A percentile compares a stretch with the other conserved stretches of the same genome.
Conservation (phyloP, 129 eudicot species). For the Helianthus tuberosus region DNA sequence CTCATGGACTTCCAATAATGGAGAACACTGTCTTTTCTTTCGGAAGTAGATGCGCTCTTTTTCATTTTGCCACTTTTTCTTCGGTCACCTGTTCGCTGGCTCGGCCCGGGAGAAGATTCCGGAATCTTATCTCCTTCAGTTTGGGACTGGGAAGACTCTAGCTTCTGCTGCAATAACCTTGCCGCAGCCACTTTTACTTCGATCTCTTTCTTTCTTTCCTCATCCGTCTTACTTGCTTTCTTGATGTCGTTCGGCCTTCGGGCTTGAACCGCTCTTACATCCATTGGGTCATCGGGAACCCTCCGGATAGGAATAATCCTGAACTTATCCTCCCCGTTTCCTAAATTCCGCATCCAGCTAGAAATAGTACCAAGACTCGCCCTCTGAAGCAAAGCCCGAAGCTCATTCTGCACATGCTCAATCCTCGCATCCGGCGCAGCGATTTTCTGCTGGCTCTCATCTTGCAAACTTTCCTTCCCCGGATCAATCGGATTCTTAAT, state of each 20-base stretch:
- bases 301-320: constrained; percentile 79
- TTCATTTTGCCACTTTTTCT: constrained; percentile 58
- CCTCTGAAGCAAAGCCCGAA: constrained; percentile 61
- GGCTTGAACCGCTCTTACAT: constrained; percentile 60
- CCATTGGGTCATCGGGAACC: constrained; percentile 89
- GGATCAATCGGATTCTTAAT: constrained; percentile 85
- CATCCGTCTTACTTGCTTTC: constrained; percentile 83
- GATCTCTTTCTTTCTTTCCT: constrained; percentile 87
- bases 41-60: constrained; percentile 58
- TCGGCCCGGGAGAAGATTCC: constrained; percentile 55
- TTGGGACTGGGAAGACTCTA: constrained; percentile 42
- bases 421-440: constrained; percentile 55
- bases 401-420: constrained; percentile 60
- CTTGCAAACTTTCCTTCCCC: constrained; percentile 70
- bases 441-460: constrained; percentile 60
- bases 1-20: constrained; percentile 78
- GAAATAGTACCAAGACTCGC: constrained; percentile 79
- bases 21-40: constrained; percentile 68
- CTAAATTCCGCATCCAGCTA: constrained; percentile 75
- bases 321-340: constrained; percentile 80
- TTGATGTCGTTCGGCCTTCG: constrained; percentile 87
- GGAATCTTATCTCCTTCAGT: constrained; percentile 46
- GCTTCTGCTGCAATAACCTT: constrained; percentile 77
- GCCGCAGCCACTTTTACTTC: constrained; percentile 98
- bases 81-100: constrained; percentile 59